These are phyloP conservation scores for Piedraia hortae DNA, from an alignment of 2,329 filamentous ascomycete species.

Conservation along the genomic window DNA sequence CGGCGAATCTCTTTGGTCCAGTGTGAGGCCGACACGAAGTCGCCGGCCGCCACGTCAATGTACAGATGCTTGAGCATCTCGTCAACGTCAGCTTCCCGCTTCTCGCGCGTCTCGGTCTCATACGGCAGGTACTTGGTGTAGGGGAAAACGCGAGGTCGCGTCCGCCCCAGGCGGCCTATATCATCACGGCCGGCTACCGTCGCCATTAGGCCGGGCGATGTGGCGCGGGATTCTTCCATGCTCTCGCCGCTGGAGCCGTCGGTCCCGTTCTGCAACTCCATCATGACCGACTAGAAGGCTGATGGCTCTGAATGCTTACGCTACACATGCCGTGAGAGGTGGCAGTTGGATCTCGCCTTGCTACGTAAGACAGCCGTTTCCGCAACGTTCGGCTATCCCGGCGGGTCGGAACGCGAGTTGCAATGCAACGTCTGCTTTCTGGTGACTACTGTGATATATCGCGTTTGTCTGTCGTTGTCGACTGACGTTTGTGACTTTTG, in stretches of 20 bases:
- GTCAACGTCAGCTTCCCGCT: conserved; percentile 51
- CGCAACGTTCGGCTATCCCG: no score
- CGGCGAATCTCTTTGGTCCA: conserved; percentile 91
- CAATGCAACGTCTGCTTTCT: no score
- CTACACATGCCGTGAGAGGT: no score
- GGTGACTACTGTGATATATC: no score
- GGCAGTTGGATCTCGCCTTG: no score
- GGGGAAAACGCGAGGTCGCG: conserved; percentile 60
- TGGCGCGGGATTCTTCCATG: conserved; percentile 51
- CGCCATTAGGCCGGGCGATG: conserved; percentile 36
- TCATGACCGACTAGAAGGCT: no score
- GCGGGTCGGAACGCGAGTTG: no score
- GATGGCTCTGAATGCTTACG: no score
- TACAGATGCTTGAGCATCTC: conserved; percentile 88
- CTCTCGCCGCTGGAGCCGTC: conserved; percentile 15
- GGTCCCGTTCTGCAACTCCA: no score
- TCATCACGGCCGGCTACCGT: conserved; percentile 9
- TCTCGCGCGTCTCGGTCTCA: conserved; percentile 48
- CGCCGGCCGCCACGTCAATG: conserved; percentile 68
- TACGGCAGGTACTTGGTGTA: conserved; percentile 86
- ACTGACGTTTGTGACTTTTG: no score
- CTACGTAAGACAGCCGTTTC: no score
- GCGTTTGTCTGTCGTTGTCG: no score
- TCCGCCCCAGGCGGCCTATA: conserved; percentile 35
- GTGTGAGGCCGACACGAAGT: conserved; percentile 79